A percentile compares a stretch with the other conserved stretches of the same genome.
These are phyloP conservation scores for Umbelopsis sp. DNA, from an alignment of 192 early-diverging fungal species.

Conservation along the genomic window DNA sequence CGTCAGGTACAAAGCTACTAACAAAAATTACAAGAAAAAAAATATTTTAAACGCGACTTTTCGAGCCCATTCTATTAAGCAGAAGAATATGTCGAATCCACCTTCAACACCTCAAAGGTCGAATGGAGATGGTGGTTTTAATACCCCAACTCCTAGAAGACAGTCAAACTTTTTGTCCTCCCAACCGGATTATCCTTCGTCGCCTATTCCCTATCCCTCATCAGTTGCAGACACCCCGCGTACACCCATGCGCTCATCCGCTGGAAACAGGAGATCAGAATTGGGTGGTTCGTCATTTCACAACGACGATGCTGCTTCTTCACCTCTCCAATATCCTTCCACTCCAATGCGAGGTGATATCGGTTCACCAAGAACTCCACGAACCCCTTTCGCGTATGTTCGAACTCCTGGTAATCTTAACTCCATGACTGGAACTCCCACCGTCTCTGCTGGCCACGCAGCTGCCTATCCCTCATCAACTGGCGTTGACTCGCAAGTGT, in stretches of 20 bases:
- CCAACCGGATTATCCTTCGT: conserved; percentile 27
- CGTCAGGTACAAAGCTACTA: neutral
- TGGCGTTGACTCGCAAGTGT: conserved; percentile 36
- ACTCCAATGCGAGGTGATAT: conserved; percentile 30
- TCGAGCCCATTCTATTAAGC: neutral
- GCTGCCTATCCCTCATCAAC: conserved; percentile 8
- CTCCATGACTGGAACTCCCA: neutral
- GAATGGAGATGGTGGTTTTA: neutral
- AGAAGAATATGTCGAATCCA: conserved; percentile 4
- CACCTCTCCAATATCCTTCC: conserved; percentile 35
- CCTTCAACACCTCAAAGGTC: conserved; percentile 15
- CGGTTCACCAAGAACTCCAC: conserved; percentile 31
- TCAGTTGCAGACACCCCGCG: conserved; percentile 24
- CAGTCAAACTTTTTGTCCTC: conserved; percentile 24
- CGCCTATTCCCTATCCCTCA: conserved; percentile 15
- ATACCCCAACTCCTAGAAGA: conserved; percentile 15
- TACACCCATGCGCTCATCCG: conserved; percentile 22
- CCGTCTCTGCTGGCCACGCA: neutral
- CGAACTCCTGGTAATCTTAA: conserved; percentile 28
- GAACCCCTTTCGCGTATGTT: conserved; percentile 32
- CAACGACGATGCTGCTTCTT: conserved; percentile 28
- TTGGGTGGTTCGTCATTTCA: conserved; percentile 25
- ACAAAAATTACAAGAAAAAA: neutral
- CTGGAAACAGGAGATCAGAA: conserved; percentile 25
- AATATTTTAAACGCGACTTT: conserved; percentile 15